Conservation (phyloP, 495 filamentous ascomycete species). For the Podospora anserina region DNA sequence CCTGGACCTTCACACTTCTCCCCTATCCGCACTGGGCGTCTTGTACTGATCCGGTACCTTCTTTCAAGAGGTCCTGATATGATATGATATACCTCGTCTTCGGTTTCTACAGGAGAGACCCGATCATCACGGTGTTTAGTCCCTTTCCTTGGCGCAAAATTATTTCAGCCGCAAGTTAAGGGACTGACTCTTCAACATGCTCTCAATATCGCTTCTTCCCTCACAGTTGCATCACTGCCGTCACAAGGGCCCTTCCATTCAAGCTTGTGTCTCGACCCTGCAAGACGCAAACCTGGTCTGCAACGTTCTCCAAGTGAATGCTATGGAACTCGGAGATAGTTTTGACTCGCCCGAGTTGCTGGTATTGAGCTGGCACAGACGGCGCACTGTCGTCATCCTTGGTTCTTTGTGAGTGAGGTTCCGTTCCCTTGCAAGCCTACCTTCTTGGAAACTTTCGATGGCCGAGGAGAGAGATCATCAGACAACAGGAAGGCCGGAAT, state of each 20-base stretch:
- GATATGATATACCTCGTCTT: no score
- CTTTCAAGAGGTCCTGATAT: no score
- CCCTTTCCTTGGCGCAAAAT: background rate
- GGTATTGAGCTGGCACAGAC: conserved; percentile 6
- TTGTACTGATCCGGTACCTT: background rate
- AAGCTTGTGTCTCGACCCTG: background rate
- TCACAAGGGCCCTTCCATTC: background rate
- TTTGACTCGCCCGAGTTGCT: background rate
- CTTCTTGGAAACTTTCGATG: no score
- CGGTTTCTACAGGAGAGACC: background rate
- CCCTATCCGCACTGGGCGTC: background rate
- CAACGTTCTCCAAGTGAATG: background rate
- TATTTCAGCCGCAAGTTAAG: background rate
- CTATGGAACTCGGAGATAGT: background rate
- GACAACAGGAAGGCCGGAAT: background rate
- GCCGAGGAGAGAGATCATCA: background rate
- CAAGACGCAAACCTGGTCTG: background rate
- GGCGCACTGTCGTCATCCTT: background rate
- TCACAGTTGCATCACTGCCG: background rate
- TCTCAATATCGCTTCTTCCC: background rate
- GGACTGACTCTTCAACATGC: background rate
- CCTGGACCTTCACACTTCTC: background rate
- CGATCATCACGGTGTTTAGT: background rate
- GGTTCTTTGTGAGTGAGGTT: background rate
- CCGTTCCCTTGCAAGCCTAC: no score